Evolutionary conservation across 148 eudicot genomes (phyloP).

Genomic region (Oxyria digyna): DNA sequence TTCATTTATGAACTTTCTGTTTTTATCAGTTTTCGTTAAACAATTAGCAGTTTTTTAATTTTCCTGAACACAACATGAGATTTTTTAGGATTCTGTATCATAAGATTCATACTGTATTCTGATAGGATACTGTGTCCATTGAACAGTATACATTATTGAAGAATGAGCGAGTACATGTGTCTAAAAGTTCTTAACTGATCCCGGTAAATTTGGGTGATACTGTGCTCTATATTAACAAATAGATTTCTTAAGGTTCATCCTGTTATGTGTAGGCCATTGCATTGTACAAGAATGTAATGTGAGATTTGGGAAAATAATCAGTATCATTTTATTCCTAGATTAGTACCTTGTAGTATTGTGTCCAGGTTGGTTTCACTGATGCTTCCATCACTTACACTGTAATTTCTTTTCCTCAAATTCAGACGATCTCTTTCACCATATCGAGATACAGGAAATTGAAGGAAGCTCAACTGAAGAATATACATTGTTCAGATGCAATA

Average conservation of each 20-base stretch:
- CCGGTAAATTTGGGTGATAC: background rate
- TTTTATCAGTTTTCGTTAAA: background rate
- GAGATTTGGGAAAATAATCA: background rate
- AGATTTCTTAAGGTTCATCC: background rate
- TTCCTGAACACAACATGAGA: background rate
- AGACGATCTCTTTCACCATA: conserved; percentile 63
- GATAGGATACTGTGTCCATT: background rate
- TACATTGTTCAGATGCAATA: conserved; percentile 13
- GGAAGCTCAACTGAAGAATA: conserved; percentile 21
- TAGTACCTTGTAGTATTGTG: background rate
- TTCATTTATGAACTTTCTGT: background rate
- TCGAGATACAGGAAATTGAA: conserved; percentile 63
- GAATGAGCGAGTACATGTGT: background rate
- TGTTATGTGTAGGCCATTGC: background rate
- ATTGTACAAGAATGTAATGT: background rate
- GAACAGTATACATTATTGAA: background rate
- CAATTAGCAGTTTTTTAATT: background rate
- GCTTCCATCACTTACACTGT: background rate
- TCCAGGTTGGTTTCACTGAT: no score
- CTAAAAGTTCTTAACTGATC: background rate
- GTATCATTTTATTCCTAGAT: background rate
- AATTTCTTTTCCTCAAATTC: conserved; percentile 15
- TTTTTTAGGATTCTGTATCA: background rate
- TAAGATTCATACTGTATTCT: background rate
- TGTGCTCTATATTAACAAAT: background rate